A percentile compares a stretch with the other conserved stretches of the same genome.
These are phyloP conservation scores for Paratinospora sagittata DNA, from an alignment of 164 flowering plant species.

Conservation along the genomic window DNA sequence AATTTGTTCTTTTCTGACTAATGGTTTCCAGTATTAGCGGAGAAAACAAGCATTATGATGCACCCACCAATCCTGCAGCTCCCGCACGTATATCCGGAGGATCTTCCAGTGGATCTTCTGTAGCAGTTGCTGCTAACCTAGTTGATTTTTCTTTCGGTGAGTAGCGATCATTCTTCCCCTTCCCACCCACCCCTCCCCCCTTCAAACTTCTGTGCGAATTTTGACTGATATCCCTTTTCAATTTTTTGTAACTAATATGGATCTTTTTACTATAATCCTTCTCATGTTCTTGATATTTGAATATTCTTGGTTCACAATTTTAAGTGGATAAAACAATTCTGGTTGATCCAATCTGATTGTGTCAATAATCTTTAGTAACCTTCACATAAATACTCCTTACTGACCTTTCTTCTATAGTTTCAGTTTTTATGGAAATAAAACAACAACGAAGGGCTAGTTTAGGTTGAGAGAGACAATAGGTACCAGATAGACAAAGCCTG, in stretches of 20 bases:
- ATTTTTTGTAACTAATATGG: background rate
- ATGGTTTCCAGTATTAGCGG: slow-evolving; percentile 62
- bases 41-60: slow-evolving; percentile 71
- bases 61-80: slow-evolving; percentile 80
- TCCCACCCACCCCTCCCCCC: background rate
- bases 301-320: background rate
- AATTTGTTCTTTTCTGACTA: slow-evolving; percentile 3
- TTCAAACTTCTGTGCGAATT: background rate
- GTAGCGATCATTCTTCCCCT: slow-evolving; percentile 6
- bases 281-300: background rate
- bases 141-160: slow-evolving; percentile 88
- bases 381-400: too few species aligned
- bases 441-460: too few species aligned
- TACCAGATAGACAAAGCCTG: too few species aligned
- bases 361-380: too few species aligned
- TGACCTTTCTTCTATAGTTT: too few species aligned
- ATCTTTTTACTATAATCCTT: background rate
- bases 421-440: too few species aligned
- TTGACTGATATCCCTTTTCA: background rate
- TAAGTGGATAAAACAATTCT: background rate
- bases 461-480: too few species aligned
- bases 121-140: slow-evolving; percentile 72
- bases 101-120: slow-evolving; percentile 92
- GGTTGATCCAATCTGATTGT: background rate
- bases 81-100: slow-evolving; percentile 73